Conservation (phyloP, 306 rosid genomes). For the Vigna mungo region DNA sequence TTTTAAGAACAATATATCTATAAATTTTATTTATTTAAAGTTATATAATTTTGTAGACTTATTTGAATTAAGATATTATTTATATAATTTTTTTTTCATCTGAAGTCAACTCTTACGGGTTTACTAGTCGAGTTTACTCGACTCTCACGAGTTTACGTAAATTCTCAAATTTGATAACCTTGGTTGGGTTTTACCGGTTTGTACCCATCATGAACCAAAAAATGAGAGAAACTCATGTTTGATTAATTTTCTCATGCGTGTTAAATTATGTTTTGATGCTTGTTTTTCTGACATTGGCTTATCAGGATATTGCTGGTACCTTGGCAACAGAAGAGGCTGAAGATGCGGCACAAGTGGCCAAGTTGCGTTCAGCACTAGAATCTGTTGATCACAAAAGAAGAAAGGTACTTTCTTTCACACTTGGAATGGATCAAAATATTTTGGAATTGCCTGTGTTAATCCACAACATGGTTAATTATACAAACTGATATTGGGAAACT, state of each 20-base stretch:
- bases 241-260: background rate
- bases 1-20: no score
- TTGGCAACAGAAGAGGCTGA: constrained; percentile 85
- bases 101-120: no score
- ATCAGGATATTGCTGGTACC: constrained; percentile 89
- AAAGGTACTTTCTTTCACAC: constrained; percentile 58
- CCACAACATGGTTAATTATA: background rate
- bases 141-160: no score
- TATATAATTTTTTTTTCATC: no score
- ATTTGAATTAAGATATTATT: no score
- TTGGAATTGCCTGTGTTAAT: background rate
- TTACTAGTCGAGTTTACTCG: no score
- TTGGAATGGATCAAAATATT: background rate
- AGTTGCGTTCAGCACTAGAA: constrained; percentile 88
- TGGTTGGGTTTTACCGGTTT: constrained; percentile 2
- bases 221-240: background rate
- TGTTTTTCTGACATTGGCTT: constrained; percentile 35
- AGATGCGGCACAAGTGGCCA: constrained; percentile 74
- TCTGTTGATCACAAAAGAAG: constrained; percentile 90
- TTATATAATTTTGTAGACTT: no score
- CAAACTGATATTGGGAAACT: background rate
- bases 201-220: background rate
- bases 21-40: no score
- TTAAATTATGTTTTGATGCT: constrained; percentile 4
- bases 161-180: no score